phyloP scores from a whole-genome alignment of 177 flowering plant species.

The Vitis hybrid region DNA sequence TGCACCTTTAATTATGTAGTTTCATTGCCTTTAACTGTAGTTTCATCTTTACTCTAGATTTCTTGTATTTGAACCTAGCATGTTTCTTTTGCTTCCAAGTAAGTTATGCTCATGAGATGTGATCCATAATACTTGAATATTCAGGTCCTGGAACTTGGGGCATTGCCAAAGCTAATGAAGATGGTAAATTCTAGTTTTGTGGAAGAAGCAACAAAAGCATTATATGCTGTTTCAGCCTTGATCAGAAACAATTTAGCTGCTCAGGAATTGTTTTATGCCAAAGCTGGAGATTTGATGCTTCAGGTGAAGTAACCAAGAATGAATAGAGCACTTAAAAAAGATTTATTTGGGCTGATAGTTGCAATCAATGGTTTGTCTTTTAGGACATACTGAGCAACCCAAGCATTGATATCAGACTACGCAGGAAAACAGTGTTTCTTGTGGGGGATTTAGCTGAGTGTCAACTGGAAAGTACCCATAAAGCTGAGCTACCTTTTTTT shows the following conservation, averaged over 20 bases:
- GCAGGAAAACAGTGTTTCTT: conserved; percentile 64
- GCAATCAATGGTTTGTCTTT: conserved; percentile 10
- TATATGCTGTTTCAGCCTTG: conserved; percentile 87
- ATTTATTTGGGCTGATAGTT: not conserved
- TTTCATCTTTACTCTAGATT: not conserved
- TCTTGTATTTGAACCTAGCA: not conserved
- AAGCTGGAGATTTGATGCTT: conserved; percentile 67
- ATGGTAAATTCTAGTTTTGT: conserved; percentile 62
- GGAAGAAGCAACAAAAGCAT: conserved; percentile 83
- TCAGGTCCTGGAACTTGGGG: conserved; percentile 73
- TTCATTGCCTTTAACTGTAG: not conserved
- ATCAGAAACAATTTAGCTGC: conserved; percentile 69
- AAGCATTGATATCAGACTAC: conserved; percentile 68
- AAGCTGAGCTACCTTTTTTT: conserved; percentile 46
- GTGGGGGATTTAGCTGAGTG: conserved; percentile 67
- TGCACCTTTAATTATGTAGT: not conserved
- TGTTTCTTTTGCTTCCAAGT: conserved; percentile 1
- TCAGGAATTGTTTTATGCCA: conserved; percentile 63
- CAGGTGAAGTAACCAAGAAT: conserved; percentile 47
- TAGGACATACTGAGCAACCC: conserved; percentile 79
- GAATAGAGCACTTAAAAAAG: not conserved
- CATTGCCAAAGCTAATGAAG: conserved; percentile 58
- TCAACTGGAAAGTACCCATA: conserved; percentile 38
- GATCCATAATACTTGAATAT: conserved; percentile 7
- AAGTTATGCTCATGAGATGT: not conserved